Evolutionary conservation across 2,329 filamentous ascomycete species (phyloP).

Genomic region (Pleochaeta shiraiana): DNA sequence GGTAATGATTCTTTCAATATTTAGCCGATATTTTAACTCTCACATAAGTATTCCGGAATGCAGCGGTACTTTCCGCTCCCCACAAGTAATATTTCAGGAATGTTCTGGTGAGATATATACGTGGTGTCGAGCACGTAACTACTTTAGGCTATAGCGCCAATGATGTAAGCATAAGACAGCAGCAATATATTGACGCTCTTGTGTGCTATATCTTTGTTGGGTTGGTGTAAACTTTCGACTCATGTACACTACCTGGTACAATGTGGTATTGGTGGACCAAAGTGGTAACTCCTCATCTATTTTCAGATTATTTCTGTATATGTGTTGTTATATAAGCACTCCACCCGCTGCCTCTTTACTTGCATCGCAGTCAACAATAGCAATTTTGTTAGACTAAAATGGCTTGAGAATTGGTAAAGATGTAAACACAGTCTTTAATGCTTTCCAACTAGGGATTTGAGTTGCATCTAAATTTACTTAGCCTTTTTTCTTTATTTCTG

Average conservation of each 20-base stretch:
- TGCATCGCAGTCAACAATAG: not conserved
- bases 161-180: no score
- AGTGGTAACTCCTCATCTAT: not conserved
- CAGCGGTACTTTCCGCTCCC: no score
- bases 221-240: not conserved
- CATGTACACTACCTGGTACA: not conserved
- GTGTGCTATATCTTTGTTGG: not conserved
- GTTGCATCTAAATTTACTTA: not conserved
- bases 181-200: not conserved
- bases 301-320: not conserved
- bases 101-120: no score
- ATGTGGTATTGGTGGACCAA: not conserved
- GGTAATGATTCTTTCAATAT: no score
- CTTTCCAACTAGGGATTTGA: not conserved
- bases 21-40: no score
- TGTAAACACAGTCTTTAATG: not conserved
- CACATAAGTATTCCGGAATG: no score
- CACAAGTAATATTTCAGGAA: no score
- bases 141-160: no score
- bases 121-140: no score
- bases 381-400: constrained; percentile 1
- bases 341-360: not conserved
- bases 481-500: not conserved
- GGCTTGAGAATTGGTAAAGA: not conserved
- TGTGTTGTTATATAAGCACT: not conserved